A percentile compares a stretch with the other conserved stretches of the same genome.
These are phyloP conservation scores for Globisporangium rhizosaccharum DNA, from an alignment of 352 stramenopile genomes.

Conservation along the genomic window DNA sequence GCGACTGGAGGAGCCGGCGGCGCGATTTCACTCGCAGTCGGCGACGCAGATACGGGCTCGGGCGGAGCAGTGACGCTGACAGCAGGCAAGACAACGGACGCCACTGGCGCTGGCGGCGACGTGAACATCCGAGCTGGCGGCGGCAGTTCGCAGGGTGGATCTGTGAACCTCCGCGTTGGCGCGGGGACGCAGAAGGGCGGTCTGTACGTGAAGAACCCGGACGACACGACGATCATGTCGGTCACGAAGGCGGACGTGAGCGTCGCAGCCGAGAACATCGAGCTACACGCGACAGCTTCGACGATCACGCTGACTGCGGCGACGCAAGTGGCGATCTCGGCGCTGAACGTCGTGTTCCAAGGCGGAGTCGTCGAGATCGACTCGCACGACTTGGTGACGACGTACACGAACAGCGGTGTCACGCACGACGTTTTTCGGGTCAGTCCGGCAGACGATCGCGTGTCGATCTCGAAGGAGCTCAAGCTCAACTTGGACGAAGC, in stretches of 20 bases:
- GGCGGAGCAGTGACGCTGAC: constrained; percentile 35
- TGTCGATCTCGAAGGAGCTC: constrained; percentile 26
- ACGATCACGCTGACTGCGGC: constrained; percentile 32
- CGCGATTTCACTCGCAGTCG: constrained; percentile 30
- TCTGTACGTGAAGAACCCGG: constrained; percentile 27
- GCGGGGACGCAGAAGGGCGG: constrained; percentile 12
- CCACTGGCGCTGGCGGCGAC: constrained; percentile 26
- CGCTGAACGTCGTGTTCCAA: constrained; percentile 32
- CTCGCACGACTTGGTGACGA: constrained; percentile 37
- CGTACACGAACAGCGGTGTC: constrained; percentile 10
- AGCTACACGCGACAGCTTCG: constrained; percentile 34
- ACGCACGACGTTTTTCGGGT: constrained; percentile 28
- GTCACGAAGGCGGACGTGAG: constrained; percentile 28
- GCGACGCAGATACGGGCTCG: constrained; percentile 20
- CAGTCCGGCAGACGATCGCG: constrained; percentile 15
- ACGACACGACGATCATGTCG: constrained; percentile 21
- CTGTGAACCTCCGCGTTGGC: constrained; percentile 26
- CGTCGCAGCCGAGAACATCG: constrained; percentile 26
- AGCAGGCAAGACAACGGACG: constrained; percentile 32
- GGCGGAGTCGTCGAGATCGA: constrained; percentile 42
- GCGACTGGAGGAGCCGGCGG: constrained; percentile 30
- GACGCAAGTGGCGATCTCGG: constrained; percentile 37
- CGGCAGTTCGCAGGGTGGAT: constrained; percentile 26
- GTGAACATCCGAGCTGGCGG: constrained; percentile 36
- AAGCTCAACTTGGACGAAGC: constrained; percentile 21